A percentile compares a stretch with the other conserved stretches of the same genome.
Conservation (phyloP, 164 flowering plant genomes). For the Kingdonia uniflora region DNA sequence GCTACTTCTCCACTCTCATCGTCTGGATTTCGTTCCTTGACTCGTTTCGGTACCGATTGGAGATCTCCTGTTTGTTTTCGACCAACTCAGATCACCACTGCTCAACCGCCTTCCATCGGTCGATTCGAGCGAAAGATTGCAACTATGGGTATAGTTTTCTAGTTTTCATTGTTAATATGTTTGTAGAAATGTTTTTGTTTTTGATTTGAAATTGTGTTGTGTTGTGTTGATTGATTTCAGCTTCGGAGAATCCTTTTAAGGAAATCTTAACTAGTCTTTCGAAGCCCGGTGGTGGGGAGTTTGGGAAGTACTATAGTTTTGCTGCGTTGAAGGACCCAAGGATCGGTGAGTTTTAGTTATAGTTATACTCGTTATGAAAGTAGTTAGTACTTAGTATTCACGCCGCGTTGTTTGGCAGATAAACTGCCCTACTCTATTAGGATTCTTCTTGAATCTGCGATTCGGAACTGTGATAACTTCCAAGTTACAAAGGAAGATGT, state of each 20-base stretch:
- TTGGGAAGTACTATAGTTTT: conserved; percentile 78
- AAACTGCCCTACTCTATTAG: conserved; percentile 76
- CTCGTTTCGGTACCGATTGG: conserved; percentile 24
- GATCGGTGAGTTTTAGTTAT: conserved; percentile 37
- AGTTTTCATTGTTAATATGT: too few species aligned
- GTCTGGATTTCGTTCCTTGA: conserved; percentile 24
- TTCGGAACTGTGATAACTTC: conserved; percentile 88
- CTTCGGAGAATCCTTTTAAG: conserved; percentile 65
- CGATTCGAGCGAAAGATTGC: conserved; percentile 51
- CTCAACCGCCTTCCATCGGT: conserved; percentile 33
- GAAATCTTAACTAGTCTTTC: conserved; percentile 67
- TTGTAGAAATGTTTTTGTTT: too few species aligned
- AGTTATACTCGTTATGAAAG: too few species aligned
- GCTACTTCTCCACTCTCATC: neutral
- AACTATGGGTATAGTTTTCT: conserved; percentile 21
- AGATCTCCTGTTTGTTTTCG: conserved; percentile 49
- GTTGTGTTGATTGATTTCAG: conserved; percentile 20
- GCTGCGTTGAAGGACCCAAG: conserved; percentile 85
- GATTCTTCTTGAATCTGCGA: conserved; percentile 88
- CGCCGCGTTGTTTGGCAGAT: conserved; percentile 31
- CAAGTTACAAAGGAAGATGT: conserved; percentile 83
- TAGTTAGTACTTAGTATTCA: too few species aligned
- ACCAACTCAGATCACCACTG: conserved; percentile 52
- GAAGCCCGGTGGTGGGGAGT: conserved; percentile 87
- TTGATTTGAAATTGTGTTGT: too few species aligned